Percentiles rank a stretch among this genome's conserved stretches.
Evolutionary conservation across 2,329 filamentous ascomycete genomes (phyloP).

Genomic region (Blastomyces silverae): DNA sequence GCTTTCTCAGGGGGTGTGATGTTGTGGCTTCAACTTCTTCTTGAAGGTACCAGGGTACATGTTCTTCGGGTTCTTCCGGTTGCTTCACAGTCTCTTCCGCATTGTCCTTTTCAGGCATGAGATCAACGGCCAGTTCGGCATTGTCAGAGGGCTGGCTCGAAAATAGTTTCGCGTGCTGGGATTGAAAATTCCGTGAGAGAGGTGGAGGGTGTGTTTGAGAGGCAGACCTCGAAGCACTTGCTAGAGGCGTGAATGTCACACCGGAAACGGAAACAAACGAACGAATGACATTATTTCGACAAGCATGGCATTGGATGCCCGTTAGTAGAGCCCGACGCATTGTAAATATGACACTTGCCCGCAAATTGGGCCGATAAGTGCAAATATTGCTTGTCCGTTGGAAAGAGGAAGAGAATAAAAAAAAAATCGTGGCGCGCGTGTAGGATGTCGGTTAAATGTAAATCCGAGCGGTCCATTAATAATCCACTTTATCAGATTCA

Average conservation of each 20-base stretch:
- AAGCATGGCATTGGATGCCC: constrained; percentile 28
- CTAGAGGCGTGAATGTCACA: constrained; percentile 24
- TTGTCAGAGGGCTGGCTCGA: background rate
- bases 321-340: constrained; percentile 33
- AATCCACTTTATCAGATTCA: constrained; percentile 1
- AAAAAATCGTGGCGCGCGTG: background rate
- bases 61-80: constrained; percentile 19
- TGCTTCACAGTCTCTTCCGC: constrained; percentile 2
- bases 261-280: constrained; percentile 28
- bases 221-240: background rate
- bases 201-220: background rate
- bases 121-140: background rate
- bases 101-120: background rate
- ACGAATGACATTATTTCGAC: constrained; percentile 28
- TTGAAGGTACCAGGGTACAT: constrained; percentile 62
- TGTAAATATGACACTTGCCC: constrained; percentile 1
- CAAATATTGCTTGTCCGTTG: background rate
- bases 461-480: background rate
- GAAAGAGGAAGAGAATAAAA: too few relatives aligned
- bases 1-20: constrained; percentile 43
- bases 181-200: background rate
- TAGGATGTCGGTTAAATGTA: constrained; percentile 1
- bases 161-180: constrained; percentile 8
- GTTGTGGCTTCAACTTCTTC: constrained; percentile 48
- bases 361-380: background rate